Evolutionary conservation across 345 rosid species (phyloP).

Genomic region (Litchi chinensis): DNA sequence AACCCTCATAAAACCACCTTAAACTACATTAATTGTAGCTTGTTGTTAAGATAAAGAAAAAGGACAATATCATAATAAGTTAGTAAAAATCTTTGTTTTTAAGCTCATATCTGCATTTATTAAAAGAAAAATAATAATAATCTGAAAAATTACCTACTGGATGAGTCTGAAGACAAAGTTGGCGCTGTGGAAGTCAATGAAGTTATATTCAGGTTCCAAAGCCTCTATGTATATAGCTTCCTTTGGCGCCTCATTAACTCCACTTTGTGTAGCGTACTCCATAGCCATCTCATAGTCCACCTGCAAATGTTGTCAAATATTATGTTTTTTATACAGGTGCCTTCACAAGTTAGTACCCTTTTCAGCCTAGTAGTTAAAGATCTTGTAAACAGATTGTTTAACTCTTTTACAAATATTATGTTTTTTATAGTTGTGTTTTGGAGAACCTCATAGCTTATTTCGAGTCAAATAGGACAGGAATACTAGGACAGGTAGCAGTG

Average conservation of each 20-base stretch:
- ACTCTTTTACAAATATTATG: too few relatives aligned
- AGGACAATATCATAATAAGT: not conserved
- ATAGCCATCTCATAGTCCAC: conserved; percentile 97
- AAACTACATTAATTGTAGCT: not conserved
- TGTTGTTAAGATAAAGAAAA: not conserved
- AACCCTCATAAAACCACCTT: too few relatives aligned
- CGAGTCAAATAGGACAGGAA: too few relatives aligned
- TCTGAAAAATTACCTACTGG: conserved; percentile 28
- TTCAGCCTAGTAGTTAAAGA: not conserved
- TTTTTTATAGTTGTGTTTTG: too few relatives aligned
- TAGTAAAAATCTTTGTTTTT: not conserved
- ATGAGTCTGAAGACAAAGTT: conserved; percentile 66
- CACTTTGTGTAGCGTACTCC: conserved; percentile 93
- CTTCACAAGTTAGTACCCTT: not conserved
- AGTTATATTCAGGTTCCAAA: conserved; percentile 43
- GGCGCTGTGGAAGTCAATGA: conserved; percentile 57
- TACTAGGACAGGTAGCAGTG: too few relatives aligned
- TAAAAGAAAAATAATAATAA: not conserved
- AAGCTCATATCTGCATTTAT: not conserved
- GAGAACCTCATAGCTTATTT: too few relatives aligned
- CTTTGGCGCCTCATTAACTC: conserved; percentile 85
- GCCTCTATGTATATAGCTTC: conserved; percentile 62
- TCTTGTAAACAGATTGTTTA: not conserved
- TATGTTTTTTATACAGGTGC: not conserved
- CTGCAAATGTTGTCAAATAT: conserved; percentile 45